Percentiles rank a stretch among this genome's conserved stretches.
Evolutionary conservation across 441 rosid genomes (phyloP).

Genomic region (Dalechampia spathulata): DNA sequence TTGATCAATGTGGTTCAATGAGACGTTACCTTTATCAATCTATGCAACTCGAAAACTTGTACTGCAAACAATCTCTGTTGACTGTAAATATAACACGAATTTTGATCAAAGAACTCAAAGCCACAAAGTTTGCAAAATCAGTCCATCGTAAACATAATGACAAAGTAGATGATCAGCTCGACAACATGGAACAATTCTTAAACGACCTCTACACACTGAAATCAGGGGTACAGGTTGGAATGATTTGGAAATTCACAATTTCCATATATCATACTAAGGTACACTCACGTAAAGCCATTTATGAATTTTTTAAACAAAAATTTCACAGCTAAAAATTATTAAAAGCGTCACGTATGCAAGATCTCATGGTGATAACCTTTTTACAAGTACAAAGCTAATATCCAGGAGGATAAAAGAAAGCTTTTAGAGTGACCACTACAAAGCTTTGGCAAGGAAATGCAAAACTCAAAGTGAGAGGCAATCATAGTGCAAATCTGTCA

Average conservation of each 20-base stretch:
- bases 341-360: too few relatives aligned
- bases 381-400: too few relatives aligned
- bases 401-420: not conserved
- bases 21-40: conserved; percentile 73
- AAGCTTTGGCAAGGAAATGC: not conserved
- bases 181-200: conserved; percentile 5
- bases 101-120: conserved; percentile 27
- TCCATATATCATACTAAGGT: not conserved
- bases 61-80: conserved; percentile 84
- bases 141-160: not conserved
- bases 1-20: conserved; percentile 2
- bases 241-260: not conserved
- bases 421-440: not conserved
- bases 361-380: too few relatives aligned
- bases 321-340: not conserved
- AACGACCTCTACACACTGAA: too few relatives aligned
- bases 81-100: conserved; percentile 49
- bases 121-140: conserved; percentile 5
- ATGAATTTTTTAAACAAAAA: not conserved
- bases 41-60: conserved; percentile 84
- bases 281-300: not conserved
- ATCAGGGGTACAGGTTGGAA: too few relatives aligned
- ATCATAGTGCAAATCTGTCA: not conserved
- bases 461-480: not conserved
- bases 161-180: conserved; percentile 10